These are phyloP conservation scores for Lachancea waltii DNA, from an alignment of 805 yeast genomes.

Conservation along the genomic window DNA sequence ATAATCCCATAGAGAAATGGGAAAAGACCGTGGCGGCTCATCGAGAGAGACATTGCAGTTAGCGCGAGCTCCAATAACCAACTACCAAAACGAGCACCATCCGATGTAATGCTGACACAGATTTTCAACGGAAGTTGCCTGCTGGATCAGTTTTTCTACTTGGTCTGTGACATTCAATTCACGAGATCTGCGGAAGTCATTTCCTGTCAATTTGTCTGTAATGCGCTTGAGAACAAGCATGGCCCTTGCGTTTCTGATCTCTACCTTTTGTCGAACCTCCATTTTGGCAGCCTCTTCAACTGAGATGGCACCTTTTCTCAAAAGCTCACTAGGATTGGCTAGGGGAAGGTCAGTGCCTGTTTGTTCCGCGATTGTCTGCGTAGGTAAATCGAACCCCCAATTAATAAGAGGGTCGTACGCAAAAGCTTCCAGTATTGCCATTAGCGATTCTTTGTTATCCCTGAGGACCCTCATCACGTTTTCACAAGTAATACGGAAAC, in stretches of 20 bases:
- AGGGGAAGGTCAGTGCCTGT: conserved; percentile 65
- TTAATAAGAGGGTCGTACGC: conserved; percentile 97
- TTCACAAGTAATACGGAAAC: conserved; percentile 92
- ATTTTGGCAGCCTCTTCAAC: conserved; percentile 68
- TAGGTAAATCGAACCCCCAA: conserved; percentile 96
- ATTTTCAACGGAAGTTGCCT: conserved; percentile 94
- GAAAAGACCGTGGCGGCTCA: conserved; percentile 18
- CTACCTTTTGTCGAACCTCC: conserved; percentile 62
- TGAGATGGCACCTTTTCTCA: conserved; percentile 67
- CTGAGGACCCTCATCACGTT: conserved; percentile 93
- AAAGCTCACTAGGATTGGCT: conserved; percentile 60
- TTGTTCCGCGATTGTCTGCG: conserved; percentile 66
- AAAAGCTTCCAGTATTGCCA: conserved; percentile 97
- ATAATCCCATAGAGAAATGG: conserved; percentile 45
- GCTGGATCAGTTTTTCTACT: conserved; percentile 88
- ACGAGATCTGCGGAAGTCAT: conserved; percentile 69
- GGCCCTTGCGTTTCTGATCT: conserved; percentile 82
- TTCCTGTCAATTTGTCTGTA: conserved; percentile 87
- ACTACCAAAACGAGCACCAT: conserved; percentile 97
- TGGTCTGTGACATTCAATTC: conserved; percentile 81
- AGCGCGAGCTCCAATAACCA: background rate
- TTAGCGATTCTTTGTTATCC: conserved; percentile 88
- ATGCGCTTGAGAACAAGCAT: conserved; percentile 83
- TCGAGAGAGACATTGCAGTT: conserved; percentile 14
- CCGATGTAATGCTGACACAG: conserved; percentile 96